These are phyloP conservation scores for Sporisorium iseilematis-ciliati DNA, from an alignment of 1,284 basidiomycete species.

Conservation along the genomic window DNA sequence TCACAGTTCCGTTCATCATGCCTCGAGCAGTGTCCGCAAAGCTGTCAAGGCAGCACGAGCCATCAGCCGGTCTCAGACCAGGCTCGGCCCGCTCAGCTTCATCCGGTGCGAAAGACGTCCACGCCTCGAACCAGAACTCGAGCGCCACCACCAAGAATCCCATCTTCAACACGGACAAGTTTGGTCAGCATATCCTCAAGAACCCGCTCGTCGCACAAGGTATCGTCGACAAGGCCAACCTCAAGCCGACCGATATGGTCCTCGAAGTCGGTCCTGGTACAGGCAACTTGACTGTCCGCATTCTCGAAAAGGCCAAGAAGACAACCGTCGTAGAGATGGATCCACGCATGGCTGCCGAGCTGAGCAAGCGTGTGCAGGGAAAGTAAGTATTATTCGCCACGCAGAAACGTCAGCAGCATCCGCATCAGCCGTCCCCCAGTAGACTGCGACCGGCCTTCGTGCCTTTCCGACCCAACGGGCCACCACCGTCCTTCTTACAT, in stretches of 20 bases:
- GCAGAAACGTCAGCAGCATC: conserved; percentile 2
- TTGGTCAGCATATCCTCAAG: conserved; percentile 97
- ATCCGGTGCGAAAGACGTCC: conserved; percentile 23
- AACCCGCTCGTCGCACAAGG: conserved; percentile 88
- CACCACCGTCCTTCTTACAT: conserved; percentile 13
- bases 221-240: conserved; percentile 79
- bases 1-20: conserved; percentile 74
- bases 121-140: conserved; percentile 64
- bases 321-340: conserved; percentile 97
- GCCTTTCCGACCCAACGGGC: neutral
- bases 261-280: conserved; percentile 99
- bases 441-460: neutral
- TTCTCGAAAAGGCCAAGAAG: conserved; percentile 92
- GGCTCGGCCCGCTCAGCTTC: conserved; percentile 72
- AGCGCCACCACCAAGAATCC: conserved; percentile 67
- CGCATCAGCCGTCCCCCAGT: conserved; percentile 4
- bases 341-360: conserved; percentile 97
- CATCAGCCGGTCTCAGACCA: conserved; percentile 75
- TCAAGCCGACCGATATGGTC: conserved; percentile 94
- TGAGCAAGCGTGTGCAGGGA: conserved; percentile 96
- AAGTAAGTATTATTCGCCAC: conserved; percentile 78
- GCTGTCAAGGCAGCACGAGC: conserved; percentile 81
- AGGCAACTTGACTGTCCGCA: conserved; percentile 93
- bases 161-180: conserved; percentile 82
- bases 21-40: conserved; percentile 88